phyloP scores from a whole-genome alignment of 2,329 filamentous ascomycete genomes.

The Neocatenulostroma microsporum region DNA sequence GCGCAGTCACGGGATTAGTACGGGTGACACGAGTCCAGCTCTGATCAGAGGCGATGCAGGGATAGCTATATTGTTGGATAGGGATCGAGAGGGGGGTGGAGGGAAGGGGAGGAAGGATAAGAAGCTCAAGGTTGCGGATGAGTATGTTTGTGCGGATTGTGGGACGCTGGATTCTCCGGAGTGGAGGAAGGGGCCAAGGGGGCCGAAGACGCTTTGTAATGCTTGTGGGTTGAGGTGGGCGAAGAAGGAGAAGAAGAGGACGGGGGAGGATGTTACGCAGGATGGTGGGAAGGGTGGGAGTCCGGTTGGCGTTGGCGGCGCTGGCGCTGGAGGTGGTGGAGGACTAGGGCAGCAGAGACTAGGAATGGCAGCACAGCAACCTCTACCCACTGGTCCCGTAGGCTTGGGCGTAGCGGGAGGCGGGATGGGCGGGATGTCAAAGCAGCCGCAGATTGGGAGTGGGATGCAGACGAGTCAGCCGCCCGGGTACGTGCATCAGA shows the following conservation, averaged over 20 bases:
- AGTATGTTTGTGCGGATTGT: slow-evolving; percentile 94
- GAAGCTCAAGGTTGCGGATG: slow-evolving; percentile 71
- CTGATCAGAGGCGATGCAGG: slow-evolving; percentile 80
- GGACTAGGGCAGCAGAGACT: no score
- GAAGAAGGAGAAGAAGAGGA: slow-evolving; percentile 34
- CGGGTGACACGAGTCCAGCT: slow-evolving; percentile 70
- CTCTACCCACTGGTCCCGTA: no score
- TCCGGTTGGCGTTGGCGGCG: no score
- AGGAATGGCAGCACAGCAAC: no score
- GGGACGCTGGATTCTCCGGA: slow-evolving; percentile 91
- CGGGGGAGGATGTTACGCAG: slow-evolving; percentile 18
- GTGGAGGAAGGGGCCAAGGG: slow-evolving; percentile 89
- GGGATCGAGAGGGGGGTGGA: slow-evolving; percentile 67
- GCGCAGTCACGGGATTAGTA: slow-evolving; percentile 78
- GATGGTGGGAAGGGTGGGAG: slow-evolving; percentile 8
- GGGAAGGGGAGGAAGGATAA: slow-evolving; percentile 83
- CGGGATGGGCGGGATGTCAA: background rate
- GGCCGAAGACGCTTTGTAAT: slow-evolving; percentile 92
- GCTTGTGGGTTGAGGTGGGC: slow-evolving; percentile 60
- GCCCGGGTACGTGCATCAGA: no score
- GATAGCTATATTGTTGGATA: slow-evolving; percentile 73
- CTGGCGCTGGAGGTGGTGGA: no score
- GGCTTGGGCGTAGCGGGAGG: background rate
- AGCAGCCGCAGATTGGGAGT: no score
- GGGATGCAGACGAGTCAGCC: slow-evolving; percentile 18